A percentile compares a stretch with the other conserved stretches of the same genome.
phyloP scores from a whole-genome alignment of 1,139 yeast genomes.

The Candida freyschussii region DNA sequence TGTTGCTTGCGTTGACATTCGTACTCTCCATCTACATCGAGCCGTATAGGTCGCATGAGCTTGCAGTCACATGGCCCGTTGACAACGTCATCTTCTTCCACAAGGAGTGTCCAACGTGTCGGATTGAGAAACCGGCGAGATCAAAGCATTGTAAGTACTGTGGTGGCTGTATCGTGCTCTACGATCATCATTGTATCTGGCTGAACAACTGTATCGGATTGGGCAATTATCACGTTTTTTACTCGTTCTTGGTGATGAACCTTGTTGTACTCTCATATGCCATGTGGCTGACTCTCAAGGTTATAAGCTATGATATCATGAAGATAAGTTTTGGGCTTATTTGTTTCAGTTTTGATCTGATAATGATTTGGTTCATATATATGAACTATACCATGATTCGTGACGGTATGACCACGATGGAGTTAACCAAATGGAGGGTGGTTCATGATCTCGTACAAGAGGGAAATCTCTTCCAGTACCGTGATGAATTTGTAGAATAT shows the following conservation, averaged over 20 bases:
- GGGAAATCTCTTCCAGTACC: constrained; percentile 36
- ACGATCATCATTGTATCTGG: constrained; percentile 97
- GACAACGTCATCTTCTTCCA: constrained; percentile 21
- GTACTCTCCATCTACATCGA: constrained; percentile 42
- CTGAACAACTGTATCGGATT: constrained; percentile 85
- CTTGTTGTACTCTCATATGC: constrained; percentile 60
- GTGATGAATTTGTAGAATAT: constrained; percentile 16
- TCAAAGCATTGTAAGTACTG: constrained; percentile 87
- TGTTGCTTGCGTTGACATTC: constrained; percentile 37
- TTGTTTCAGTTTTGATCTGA: constrained; percentile 51
- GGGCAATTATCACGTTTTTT: constrained; percentile 68
- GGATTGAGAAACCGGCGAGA: constrained; percentile 70
- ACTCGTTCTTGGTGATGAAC: constrained; percentile 55
- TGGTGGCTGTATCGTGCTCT: constrained; percentile 56
- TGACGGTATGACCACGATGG: constrained; percentile 90
- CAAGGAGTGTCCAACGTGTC: constrained; percentile 50
- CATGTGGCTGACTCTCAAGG: constrained; percentile 13
- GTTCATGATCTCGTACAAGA: constrained; percentile 56
- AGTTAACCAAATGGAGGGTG: constrained; percentile 76
- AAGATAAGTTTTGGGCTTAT: constrained; percentile 26
- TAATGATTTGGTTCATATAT: constrained; percentile 51
- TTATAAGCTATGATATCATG: constrained; percentile 25
- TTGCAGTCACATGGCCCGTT: constrained; percentile 11
- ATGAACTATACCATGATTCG: constrained; percentile 62
- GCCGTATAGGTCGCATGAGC: no score